Evolutionary conservation across 2,329 filamentous ascomycete species (phyloP), one percentile per base, ranked within the genome.

Genomic region (Cladorrhinum sp.): DNA sequence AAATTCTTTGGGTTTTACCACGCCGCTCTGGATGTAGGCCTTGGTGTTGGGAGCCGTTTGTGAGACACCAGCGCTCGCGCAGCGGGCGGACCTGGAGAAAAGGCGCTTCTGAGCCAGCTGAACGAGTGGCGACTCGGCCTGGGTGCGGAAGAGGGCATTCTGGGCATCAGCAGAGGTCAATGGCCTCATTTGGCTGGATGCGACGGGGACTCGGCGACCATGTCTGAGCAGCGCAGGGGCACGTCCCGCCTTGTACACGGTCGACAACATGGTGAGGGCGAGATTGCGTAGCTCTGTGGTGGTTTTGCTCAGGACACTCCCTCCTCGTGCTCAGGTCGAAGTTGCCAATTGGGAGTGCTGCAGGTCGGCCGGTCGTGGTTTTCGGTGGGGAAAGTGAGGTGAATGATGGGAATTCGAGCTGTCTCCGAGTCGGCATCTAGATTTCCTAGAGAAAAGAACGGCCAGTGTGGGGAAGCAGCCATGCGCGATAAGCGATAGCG

Each of bases 11-110:
- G 89, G 88, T 75, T 92, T 90, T 73, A 97, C 88, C 62, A 87
- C 89, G 69, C 92, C 93, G 77, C 91, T 96, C 73, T 92, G 87
- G 69, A 97, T 81, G 77, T 96, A 96, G 64, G 93, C 91, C 78
- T 93, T 87, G 57, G 92, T 85, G 72, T 89, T 91, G 59, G 92
- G 91, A 57, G 91, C 88, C 66, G 86, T 80, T 76, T 95, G 85
- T 53, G 82, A 77, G 66, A 79, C 76, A 42, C 73, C 74, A 51
- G 75, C 73, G 68, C 73, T 77, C 39, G 70, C 69, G 48, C 80
- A 76, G 59, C 76, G 74, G 60, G 60, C 57, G 21, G 80, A 77
- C 58, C 77, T 74, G 58, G 78, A 78, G 62, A 83, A 79, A 59
- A 79, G 75, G 59, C 81, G 77, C 72, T 82, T 82, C 70, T 78